A percentile compares a stretch with the other conserved stretches of the same genome.
These are phyloP conservation scores for Geosmithia putterillii DNA, from an alignment of 2,329 filamentous ascomycete species.

Conservation along the genomic window DNA sequence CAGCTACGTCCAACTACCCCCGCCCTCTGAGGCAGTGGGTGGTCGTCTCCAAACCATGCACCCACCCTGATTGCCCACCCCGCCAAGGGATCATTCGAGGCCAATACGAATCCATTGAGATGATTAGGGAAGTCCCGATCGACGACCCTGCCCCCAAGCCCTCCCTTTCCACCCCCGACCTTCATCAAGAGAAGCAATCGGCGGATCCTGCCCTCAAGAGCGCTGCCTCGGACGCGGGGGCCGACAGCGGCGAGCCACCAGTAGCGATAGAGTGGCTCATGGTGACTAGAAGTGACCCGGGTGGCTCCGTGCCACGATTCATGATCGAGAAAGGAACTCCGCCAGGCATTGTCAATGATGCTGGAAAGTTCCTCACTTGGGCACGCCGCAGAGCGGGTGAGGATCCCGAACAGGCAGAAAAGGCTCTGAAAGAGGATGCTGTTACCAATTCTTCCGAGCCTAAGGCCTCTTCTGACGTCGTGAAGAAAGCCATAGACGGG, in stretches of 20 bases:
- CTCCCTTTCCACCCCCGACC: conserved; percentile 18
- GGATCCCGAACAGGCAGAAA: conserved; percentile 8
- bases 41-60: conserved; percentile 75
- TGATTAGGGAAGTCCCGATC: conserved; percentile 71
- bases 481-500: not conserved
- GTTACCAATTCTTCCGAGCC: not conserved
- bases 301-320: conserved; percentile 77
- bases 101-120: conserved; percentile 81
- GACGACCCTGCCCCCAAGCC: conserved; percentile 22
- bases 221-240: not conserved
- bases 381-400: conserved; percentile 24
- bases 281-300: conserved; percentile 81
- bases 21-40: conserved; percentile 59
- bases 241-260: conserved; percentile 12
- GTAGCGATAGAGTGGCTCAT: conserved; percentile 73
- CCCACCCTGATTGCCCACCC: conserved; percentile 60
- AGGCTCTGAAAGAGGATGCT: conserved; percentile 4
- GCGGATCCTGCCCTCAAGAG: not conserved
- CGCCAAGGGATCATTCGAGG: conserved; percentile 68
- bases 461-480: not conserved
- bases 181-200: conserved; percentile 13
- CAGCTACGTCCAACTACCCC: conserved; percentile 14
- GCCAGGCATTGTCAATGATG: conserved; percentile 65
- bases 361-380: conserved; percentile 75
- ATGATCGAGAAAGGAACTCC: conserved; percentile 87